Base-by-base conservation (phyloP, 163 green algal genomes). In the Chlamydomonas reinhardtii region DNA sequence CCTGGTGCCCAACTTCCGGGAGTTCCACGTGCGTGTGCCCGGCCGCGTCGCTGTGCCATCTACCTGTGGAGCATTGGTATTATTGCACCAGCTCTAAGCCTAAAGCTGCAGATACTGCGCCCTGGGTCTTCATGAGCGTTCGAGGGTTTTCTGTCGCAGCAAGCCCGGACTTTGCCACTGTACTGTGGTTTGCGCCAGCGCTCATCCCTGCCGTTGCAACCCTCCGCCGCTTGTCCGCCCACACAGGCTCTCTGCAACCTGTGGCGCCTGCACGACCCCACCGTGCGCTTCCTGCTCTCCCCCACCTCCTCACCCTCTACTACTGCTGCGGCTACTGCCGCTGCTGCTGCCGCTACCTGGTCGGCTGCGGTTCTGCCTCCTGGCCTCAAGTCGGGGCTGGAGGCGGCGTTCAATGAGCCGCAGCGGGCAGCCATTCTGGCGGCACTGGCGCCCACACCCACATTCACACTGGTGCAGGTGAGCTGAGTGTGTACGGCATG, bases 401-500 rank as follows among this genome's bases (percentile, higher is more conserved):
- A 43, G 14, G 65, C 31, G 5, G 71, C 75, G 0, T 92, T 88
- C 76, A 93, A 93, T n/a, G 32, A 61, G 4, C 88, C 77, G 27
- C 89, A 92, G 90, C 87, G 89, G 43, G 70, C 75, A 12, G 94
- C 92, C 24, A 91, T 96, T 22, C 89, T 92, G 17, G 88, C 89
- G 4, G 87, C 84, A 2, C 66, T 90, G 71, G 80, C 89, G 52
- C 69, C 77, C 16, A 37, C 34, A 2, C 56, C 52, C 2, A 59
- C 72, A 2, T 91, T 94, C 56, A 87, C 83, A 24, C 89, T 92
- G 1, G 76, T 94, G 19, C 93, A 94, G 84, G 91, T 92, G 1
- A 1, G 74, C 4, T n/a, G n/a, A n/a, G n/a, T n/a, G n/a, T n/a
- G n/a, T n/a, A n/a, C n/a, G n/a, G n/a, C n/a, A n/a, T n/a, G n/a